Percentiles rank a stretch among this genome's conserved stretches.
Evolutionary conservation across 2,329 filamentous ascomycete genomes (phyloP).

Genomic region (Elsinoe fawcettii): DNA sequence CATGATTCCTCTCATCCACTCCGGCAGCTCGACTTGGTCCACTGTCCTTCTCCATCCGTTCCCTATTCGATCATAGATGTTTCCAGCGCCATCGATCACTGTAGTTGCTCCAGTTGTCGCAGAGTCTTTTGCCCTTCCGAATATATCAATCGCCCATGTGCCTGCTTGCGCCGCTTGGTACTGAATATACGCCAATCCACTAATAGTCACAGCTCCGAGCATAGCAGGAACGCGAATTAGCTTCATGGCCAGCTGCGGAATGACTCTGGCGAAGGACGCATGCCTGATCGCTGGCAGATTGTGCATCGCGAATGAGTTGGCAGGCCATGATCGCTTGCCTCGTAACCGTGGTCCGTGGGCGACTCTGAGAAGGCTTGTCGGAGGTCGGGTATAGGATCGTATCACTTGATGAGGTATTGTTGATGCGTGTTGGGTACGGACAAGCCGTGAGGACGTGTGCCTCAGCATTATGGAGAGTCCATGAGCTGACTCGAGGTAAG

Average conservation of each 20-base stretch:
- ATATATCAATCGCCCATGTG: slow-evolving; percentile 67
- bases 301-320: slow-evolving; percentile 70
- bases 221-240: slow-evolving; percentile 81
- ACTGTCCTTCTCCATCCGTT: slow-evolving; percentile 78
- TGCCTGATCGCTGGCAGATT: slow-evolving; percentile 60
- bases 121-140: slow-evolving; percentile 63
- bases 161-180: slow-evolving; percentile 85
- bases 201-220: slow-evolving; percentile 81
- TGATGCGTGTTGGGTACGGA: background rate
- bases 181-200: slow-evolving; percentile 83
- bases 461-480: slow-evolving; percentile 3
- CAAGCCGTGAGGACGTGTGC: slow-evolving; percentile 3
- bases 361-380: slow-evolving; percentile 18
- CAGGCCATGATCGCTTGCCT: slow-evolving; percentile 61
- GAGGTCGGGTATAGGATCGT: background rate
- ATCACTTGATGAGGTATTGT: slow-evolving; percentile 1
- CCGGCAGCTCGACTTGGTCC: slow-evolving; percentile 60
- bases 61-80: slow-evolving; percentile 69
- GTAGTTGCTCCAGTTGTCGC: slow-evolving; percentile 61
- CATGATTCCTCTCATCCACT: slow-evolving; percentile 59
- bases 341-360: slow-evolving; percentile 23
- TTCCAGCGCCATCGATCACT: slow-evolving; percentile 64
- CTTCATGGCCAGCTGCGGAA: slow-evolving; percentile 88
- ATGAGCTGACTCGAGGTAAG: background rate
- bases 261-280: slow-evolving; percentile 56